A percentile compares a stretch with the other conserved stretches of the same genome.
These are phyloP conservation scores for Leccinum obscurum DNA, from an alignment of 768 basidiomycete genomes.

Conservation along the genomic window DNA sequence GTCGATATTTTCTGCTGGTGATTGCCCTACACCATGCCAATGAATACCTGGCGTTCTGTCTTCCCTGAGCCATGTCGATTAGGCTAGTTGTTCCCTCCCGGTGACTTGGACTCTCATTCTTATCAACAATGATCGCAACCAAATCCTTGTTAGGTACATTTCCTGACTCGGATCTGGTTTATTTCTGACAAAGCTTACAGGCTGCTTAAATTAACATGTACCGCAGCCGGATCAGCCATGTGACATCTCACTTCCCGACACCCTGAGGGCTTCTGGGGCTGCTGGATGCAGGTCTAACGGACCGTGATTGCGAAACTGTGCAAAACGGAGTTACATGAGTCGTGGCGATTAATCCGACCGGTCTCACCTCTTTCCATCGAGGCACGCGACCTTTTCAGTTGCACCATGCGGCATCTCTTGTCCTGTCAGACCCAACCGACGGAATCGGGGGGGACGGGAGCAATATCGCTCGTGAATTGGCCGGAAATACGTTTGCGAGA, in stretches of 20 bases:
- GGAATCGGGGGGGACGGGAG: conserved; percentile 78
- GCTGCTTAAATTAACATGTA: conserved; percentile 58
- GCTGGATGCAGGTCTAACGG: no score
- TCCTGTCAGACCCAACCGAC: conserved; percentile 64
- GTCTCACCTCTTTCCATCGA: conserved; percentile 91
- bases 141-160: conserved; percentile 25
- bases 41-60: conserved; percentile 54
- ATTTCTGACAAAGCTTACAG: conserved; percentile 60
- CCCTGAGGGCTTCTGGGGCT: conserved; percentile 75
- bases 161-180: background rate
- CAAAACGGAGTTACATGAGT: conserved; percentile 86
- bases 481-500: conserved; percentile 66
- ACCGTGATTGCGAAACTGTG: conserved; percentile 42
- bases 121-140: conserved; percentile 72
- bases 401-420: background rate
- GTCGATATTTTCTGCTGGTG: background rate
- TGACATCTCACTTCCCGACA: conserved; percentile 60
- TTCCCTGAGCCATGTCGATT: conserved; percentile 63
- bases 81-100: conserved; percentile 63
- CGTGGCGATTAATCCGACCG: conserved; percentile 89
- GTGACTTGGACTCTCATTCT: conserved; percentile 66
- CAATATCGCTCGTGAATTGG: conserved; percentile 81
- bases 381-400: conserved; percentile 36
- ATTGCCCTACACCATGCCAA: background rate
- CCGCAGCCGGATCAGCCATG: conserved; percentile 53